These are phyloP conservation scores for Cladobotryum protrusum DNA, from an alignment of 2,329 filamentous ascomycete genomes.

Conservation along the genomic window DNA sequence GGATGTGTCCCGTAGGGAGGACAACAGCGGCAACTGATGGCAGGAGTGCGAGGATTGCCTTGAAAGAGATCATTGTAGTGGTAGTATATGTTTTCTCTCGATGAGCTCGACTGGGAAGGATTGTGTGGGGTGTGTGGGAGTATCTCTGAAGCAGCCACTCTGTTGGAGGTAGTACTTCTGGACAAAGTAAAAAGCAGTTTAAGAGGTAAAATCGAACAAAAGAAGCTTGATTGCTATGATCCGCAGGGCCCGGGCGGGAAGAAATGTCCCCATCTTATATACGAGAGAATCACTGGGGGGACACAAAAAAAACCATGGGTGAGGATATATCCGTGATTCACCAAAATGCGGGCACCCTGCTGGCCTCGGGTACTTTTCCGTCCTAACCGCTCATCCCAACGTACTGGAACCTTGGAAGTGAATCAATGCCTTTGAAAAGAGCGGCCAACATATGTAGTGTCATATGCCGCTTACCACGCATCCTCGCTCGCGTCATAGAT, in stretches of 20 bases:
- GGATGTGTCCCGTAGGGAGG: neutral
- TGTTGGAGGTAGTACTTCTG: too few species aligned
- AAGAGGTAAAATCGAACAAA: neutral
- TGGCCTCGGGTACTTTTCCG: neutral
- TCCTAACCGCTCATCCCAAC: neutral
- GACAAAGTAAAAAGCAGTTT: neutral
- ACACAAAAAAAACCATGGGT: too few species aligned
- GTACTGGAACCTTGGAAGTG: neutral
- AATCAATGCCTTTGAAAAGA: neutral
- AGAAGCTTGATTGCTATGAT: too few species aligned
- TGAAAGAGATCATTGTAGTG: constrained; percentile 1
- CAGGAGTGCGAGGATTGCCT: constrained; percentile 2
- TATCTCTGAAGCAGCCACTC: too few species aligned
- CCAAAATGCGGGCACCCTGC: too few species aligned
- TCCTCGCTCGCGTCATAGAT: neutral
- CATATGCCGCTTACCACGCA: neutral
- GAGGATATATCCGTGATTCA: too few species aligned
- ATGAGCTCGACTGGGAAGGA: neutral
- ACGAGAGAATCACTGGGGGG: neutral
- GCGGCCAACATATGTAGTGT: neutral
- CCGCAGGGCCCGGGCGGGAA: neutral
- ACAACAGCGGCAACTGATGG: neutral
- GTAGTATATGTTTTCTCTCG: neutral
- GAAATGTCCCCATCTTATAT: neutral
- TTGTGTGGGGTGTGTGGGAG: neutral